Evolutionary conservation across 1,139 yeast species (phyloP).

Genomic region (Arxiozyma heterogenica): DNA sequence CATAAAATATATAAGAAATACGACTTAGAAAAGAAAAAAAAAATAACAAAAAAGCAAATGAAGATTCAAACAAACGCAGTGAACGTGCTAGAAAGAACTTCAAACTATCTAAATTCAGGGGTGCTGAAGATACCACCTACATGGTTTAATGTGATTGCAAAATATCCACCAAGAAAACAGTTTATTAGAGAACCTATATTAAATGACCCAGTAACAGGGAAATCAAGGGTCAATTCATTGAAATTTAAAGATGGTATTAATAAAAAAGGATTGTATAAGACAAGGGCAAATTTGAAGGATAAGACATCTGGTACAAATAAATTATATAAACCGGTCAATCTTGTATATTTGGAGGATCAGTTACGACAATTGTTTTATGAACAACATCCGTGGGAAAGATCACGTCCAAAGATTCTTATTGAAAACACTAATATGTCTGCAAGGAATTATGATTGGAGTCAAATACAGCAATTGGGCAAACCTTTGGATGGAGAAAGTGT

Average conservation of each 20-base stretch:
- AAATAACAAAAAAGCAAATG: no score
- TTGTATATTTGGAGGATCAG: conserved; percentile 72
- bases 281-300: conserved; percentile 36
- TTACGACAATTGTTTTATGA: conserved; percentile 72
- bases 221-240: conserved; percentile 8
- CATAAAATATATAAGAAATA: background rate
- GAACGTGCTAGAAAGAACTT: conserved; percentile 66
- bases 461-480: conserved; percentile 59
- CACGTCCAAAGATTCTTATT: conserved; percentile 79
- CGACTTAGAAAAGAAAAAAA: background rate
- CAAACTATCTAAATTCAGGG: conserved; percentile 60
- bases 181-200: conserved; percentile 41
- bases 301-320: conserved; percentile 30
- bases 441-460: conserved; percentile 60
- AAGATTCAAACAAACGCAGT: conserved; percentile 61
- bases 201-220: conserved; percentile 30
- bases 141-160: conserved; percentile 78
- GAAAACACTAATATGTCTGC: conserved; percentile 63
- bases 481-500: conserved; percentile 89
- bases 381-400: conserved; percentile 97
- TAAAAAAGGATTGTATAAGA: conserved; percentile 35
- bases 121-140: conserved; percentile 62
- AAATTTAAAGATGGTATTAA: conserved; percentile 10
- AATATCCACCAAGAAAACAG: conserved; percentile 66
- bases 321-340: conserved; percentile 49